These are phyloP conservation scores for Trypanosoma lewisi DNA, from an alignment of 208 protist genomes.

Conservation along the genomic window DNA sequence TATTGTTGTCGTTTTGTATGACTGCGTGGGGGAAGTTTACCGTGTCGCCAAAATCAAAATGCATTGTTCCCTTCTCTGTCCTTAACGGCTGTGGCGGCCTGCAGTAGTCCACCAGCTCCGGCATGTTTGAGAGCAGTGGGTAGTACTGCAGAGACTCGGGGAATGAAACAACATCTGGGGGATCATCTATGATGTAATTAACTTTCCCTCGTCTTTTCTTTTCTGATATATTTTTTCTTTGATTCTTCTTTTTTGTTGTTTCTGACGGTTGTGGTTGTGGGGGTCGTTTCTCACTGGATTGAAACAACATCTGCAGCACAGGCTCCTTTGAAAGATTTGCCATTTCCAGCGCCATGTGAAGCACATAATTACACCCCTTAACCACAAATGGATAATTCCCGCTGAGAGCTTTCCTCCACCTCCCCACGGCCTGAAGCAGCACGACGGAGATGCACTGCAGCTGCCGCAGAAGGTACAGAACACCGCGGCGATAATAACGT, in stretches of 20 bases:
- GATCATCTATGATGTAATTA: not conserved
- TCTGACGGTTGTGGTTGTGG: too few species aligned
- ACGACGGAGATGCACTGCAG: conserved; percentile 37
- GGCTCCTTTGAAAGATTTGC: conserved; percentile 23
- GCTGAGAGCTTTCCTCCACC: conserved; percentile 25
- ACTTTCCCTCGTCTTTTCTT: not conserved
- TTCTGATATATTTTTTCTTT: not conserved
- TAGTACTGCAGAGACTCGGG: conserved; percentile 20
- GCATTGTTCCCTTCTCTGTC: not conserved
- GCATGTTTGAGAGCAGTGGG: conserved; percentile 21
- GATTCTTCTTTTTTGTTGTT: not conserved
- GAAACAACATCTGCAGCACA: conserved; percentile 14
- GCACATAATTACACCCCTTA: conserved; percentile 41
- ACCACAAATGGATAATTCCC: conserved; percentile 34
- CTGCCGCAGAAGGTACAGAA: conserved; percentile 36
- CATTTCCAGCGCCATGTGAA: conserved; percentile 39
- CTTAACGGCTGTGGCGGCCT: conserved; percentile 14
- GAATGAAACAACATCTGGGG: not conserved
- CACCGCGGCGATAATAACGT: conserved; percentile 33
- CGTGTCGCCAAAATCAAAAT: too few species aligned
- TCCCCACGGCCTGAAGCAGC: conserved; percentile 31
- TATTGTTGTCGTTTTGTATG: too few species aligned
- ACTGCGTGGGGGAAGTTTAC: too few species aligned
- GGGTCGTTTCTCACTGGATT: not conserved
- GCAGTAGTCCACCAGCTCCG: conserved; percentile 5